Evolutionary conservation across 208 protist species (phyloP), one percentile per base, ranked within the genome.

Genomic region (Crithidia thermophila): DNA sequence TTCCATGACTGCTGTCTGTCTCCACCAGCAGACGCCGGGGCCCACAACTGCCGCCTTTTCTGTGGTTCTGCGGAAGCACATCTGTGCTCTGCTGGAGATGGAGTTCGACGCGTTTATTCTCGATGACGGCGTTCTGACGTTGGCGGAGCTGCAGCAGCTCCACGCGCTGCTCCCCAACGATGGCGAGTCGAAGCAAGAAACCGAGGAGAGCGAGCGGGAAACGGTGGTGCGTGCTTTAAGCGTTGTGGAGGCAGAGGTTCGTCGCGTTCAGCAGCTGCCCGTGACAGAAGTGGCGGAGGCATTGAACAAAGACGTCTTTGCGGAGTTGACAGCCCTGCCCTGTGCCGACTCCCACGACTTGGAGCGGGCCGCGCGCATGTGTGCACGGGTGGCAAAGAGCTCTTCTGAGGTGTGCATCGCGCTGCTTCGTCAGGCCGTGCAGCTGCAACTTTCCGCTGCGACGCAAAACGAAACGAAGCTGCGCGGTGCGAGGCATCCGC

Each of bases 61-160:
- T 14, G 37, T 10, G 39, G 9, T 81, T 20, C 31, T 81, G 34
- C 7, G 10, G 0, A 14, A 68, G 6, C 68, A 61, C 21, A 4
- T 73, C 9, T 18, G 25, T 3, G 57, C 50, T 0, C 40, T 78
- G 5, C 56, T 86, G 0, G 64, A 68, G 28, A 33, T 50, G 4
- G 81, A 86, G 55, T 79, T 80, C 28, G 69, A 80, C 20, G 31
- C 69, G 13, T 86, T 78, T 28, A 33, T 58, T 2, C 30, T 34
- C 14, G 68, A 31, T 14, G 34, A 62, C 18, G 25, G 73, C 1
- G 23, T 43, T 27, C 58, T 84, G 31, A 27, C 42, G 0, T 16
- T 67, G 0, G 49, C 57, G n/a, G 42, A 72, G 37, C 30, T 81
- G 16, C 33, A 49, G 34, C n/a, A 23, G 14, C 5, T 40, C 47